Conservation (phyloP, 306 rosid genomes). For the Lithocarpus polystachyus region DNA sequence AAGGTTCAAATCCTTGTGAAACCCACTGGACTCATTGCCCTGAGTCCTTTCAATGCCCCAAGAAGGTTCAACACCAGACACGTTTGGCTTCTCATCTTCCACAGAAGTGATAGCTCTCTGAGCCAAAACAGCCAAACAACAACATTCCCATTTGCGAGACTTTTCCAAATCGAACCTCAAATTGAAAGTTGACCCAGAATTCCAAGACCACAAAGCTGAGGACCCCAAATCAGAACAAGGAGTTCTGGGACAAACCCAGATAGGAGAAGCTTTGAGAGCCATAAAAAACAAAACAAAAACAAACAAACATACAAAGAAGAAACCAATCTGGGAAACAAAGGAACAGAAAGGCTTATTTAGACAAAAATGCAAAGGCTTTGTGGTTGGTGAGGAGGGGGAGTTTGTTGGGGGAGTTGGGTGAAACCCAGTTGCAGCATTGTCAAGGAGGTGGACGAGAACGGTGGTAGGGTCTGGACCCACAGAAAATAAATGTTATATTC, state of each 20-base stretch:
- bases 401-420: slow-evolving; percentile 36
- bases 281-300: slow-evolving; percentile 10
- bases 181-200: slow-evolving; percentile 29
- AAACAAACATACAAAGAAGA: neutral
- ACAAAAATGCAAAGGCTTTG: slow-evolving; percentile 23
- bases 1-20: slow-evolving; percentile 61
- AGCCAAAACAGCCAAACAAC: slow-evolving; percentile 38
- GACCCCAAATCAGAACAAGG: slow-evolving; percentile 26
- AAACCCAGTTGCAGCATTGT: slow-evolving; percentile 46
- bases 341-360: slow-evolving; percentile 1
- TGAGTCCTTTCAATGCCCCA: slow-evolving; percentile 19
- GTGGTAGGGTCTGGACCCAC: slow-evolving; percentile 42
- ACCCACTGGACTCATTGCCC: slow-evolving; percentile 30
- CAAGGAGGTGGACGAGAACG: slow-evolving; percentile 36
- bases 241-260: slow-evolving; percentile 37
- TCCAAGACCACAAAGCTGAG: slow-evolving; percentile 30
- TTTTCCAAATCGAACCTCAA: slow-evolving; percentile 35
- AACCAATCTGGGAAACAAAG: slow-evolving; percentile 18
- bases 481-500: neutral
- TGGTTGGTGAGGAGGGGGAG: slow-evolving; percentile 42
- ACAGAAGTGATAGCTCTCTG: slow-evolving; percentile 64
- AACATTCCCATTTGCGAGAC: slow-evolving; percentile 51
- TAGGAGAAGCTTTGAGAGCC: slow-evolving; percentile 51
- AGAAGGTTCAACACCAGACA: slow-evolving; percentile 35
- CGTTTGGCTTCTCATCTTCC: slow-evolving; percentile 56